These are phyloP conservation scores for Vigna trinervia DNA, from an alignment of 306 rosid genomes.

Conservation along the genomic window DNA sequence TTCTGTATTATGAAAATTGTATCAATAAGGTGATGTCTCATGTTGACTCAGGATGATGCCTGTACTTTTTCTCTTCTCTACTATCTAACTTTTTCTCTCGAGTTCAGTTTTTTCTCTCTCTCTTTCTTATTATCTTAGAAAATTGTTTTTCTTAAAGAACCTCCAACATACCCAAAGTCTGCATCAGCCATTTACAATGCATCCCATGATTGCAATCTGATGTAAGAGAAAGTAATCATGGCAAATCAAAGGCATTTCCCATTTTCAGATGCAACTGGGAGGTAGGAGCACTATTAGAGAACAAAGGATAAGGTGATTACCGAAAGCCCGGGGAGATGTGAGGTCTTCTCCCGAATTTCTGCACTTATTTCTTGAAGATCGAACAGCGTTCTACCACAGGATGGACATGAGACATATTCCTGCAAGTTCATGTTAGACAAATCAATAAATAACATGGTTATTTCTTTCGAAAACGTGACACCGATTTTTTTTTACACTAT, in stretches of 20 bases:
- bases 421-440: conserved; percentile 51
- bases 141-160: conserved; percentile 14
- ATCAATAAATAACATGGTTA: background rate
- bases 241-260: conserved; percentile 19
- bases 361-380: conserved; percentile 99
- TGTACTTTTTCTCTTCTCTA: too few species aligned
- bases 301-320: conserved; percentile 53
- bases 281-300: conserved; percentile 15
- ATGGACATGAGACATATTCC: conserved; percentile 99
- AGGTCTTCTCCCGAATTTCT: conserved; percentile 89
- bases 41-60: too few species aligned
- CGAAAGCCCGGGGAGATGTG: conserved; percentile 94
- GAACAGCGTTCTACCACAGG: conserved; percentile 96
- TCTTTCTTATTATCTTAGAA: too few species aligned
- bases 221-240: conserved; percentile 22
- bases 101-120: too few species aligned
- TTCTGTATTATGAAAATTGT: too few species aligned
- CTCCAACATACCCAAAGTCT: conserved; percentile 97
- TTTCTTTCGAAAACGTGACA: too few species aligned
- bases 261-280: background rate
- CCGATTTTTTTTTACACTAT: too few species aligned
- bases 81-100: too few species aligned
- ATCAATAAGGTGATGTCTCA: too few species aligned
- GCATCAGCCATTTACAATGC: conserved; percentile 99
- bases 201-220: conserved; percentile 99